Conservation (phyloP, 306 rosid genomes). For the Sophora flavescens region DNA sequence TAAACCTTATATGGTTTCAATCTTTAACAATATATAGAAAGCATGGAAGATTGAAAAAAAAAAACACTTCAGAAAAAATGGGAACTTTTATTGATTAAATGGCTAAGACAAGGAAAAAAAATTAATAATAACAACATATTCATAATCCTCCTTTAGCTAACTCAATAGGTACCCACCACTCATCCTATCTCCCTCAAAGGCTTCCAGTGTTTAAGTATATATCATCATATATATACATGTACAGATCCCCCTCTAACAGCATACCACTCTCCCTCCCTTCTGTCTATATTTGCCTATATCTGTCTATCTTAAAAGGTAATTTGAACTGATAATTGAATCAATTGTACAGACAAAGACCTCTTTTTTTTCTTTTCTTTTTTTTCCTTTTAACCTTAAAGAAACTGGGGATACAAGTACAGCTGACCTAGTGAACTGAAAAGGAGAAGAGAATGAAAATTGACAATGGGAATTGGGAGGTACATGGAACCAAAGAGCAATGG, state of each 20-base stretch:
- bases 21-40: background rate
- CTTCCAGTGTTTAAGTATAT: constrained; percentile 61
- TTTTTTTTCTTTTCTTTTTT: background rate
- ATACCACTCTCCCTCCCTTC: constrained; percentile 50
- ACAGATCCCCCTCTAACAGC: constrained; percentile 61
- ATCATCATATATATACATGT: constrained; percentile 79
- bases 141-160: constrained; percentile 61
- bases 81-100: constrained; percentile 73
- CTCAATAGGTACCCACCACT: constrained; percentile 65
- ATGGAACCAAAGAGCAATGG: constrained; percentile 83
- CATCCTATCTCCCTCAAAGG: constrained; percentile 65
- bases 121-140: constrained; percentile 52
- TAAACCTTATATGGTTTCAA: too few species aligned
- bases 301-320: constrained; percentile 53
- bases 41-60: background rate
- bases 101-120: constrained; percentile 42
- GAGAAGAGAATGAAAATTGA: constrained; percentile 7
- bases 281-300: constrained; percentile 48
- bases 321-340: constrained; percentile 53
- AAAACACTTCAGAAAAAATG: constrained; percentile 1
- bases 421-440: constrained; percentile 50
- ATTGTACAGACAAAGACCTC: constrained; percentile 56
- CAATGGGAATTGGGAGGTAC: constrained; percentile 54
- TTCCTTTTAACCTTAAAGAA: constrained; percentile 33
- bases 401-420: constrained; percentile 53